phyloP scores from a whole-genome alignment of 1,139 yeast species.

The Suzukiozyma palmioleophila region DNA sequence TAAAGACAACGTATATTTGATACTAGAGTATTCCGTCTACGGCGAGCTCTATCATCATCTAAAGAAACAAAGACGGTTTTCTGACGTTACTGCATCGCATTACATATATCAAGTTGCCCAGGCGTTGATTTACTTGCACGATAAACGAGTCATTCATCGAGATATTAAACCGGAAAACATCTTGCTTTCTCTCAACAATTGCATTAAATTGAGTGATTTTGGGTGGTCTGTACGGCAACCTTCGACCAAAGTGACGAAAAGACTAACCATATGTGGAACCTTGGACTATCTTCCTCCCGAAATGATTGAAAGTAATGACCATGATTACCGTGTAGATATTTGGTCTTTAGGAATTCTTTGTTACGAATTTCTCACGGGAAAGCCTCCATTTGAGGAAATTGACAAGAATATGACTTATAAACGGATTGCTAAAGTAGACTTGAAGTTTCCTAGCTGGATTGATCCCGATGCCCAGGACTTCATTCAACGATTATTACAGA shows the following conservation, averaged over 20 bases:
- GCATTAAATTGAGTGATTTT: constrained; percentile 82
- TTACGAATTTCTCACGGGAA: constrained; percentile 83
- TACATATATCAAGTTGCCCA: constrained; percentile 80
- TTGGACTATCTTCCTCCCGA: constrained; percentile 94
- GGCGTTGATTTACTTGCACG: constrained; percentile 73
- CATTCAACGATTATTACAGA: constrained; percentile 54
- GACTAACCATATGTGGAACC: constrained; percentile 92
- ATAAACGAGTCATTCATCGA: constrained; percentile 77
- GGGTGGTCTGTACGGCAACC: constrained; percentile 81
- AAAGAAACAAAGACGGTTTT: constrained; percentile 57
- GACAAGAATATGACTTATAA: constrained; percentile 72
- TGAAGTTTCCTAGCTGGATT: constrained; percentile 65
- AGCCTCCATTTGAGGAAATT: constrained; percentile 87
- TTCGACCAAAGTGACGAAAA: constrained; percentile 18
- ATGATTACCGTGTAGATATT: constrained; percentile 75
- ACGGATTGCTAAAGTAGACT: constrained; percentile 72
- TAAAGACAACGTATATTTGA: constrained; percentile 68
- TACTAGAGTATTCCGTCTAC: constrained; percentile 78
- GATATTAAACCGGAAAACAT: constrained; percentile 94
- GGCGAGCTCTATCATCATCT: constrained; percentile 84
- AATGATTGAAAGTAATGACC: constrained; percentile 81
- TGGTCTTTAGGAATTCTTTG: constrained; percentile 92
- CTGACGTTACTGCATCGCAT: constrained; percentile 68
- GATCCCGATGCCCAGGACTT: constrained; percentile 75
- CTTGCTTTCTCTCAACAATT: constrained; percentile 66